Evolutionary conservation across 2,329 filamentous ascomycete genomes (phyloP).

Genomic region (Pyrenochaeta sp.): DNA sequence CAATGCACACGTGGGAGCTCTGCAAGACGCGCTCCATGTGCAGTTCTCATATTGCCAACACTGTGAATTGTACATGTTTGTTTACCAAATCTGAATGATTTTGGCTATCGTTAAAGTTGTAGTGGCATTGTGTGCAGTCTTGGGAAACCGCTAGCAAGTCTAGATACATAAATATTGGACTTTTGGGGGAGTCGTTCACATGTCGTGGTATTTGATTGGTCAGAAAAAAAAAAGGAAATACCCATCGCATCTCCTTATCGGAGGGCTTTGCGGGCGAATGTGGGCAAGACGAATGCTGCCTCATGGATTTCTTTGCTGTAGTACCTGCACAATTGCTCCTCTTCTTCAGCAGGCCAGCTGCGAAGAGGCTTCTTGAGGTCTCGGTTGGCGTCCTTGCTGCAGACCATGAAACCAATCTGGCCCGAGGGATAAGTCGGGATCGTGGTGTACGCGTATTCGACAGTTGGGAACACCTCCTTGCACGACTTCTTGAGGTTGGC

Average conservation of each 20-base stretch:
- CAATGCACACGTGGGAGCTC: not conserved
- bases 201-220: conserved; percentile 45
- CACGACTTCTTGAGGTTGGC: conserved; percentile 95
- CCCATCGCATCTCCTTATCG: conserved; percentile 40
- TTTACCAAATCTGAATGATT: not conserved
- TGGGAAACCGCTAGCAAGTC: not conserved
- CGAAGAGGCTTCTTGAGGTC: conserved; percentile 88
- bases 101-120: not conserved
- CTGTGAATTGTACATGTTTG: not conserved
- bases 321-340: conserved; percentile 92
- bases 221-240: conserved; percentile 16
- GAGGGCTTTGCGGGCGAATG: conserved; percentile 83
- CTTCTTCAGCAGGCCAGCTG: conserved; percentile 83
- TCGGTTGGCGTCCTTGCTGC: conserved; percentile 88
- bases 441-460: conserved; percentile 98
- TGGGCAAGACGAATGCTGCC: conserved; percentile 91
- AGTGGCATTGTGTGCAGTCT: not conserved
- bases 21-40: not conserved
- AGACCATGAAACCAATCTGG: conserved; percentile 99
- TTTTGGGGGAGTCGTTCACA: conserved; percentile 35
- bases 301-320: conserved; percentile 98
- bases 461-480: conserved; percentile 95
- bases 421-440: conserved; percentile 99
- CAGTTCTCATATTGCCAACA: not conserved
- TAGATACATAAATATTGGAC: conserved; percentile 17